Evolutionary conservation across 768 basidiomycete species (phyloP), one percentile per base, ranked within the genome.

Genomic region (Termitomyces sp.): DNA sequence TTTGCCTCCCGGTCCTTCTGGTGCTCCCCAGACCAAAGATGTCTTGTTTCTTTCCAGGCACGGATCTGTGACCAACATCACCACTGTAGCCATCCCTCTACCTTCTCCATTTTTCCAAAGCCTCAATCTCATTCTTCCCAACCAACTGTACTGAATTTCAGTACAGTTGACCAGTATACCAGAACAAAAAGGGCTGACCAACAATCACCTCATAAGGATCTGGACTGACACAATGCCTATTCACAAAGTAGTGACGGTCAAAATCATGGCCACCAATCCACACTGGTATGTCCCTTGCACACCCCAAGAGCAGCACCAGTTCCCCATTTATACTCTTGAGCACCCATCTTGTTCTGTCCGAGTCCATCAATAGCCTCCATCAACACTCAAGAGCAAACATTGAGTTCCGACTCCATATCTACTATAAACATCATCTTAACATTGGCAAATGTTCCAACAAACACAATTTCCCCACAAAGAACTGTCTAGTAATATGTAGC

Each of bases 191-290:
- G 2, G 60, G 64, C 27, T 66, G 64, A 0, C 64, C 63, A 7
- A 66, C 44, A 20, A 66, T 63, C 1, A 59, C 36, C 13, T 66
- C 66, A 12, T 65, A 56, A 1, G 41, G 43, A 0, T 58, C 62
- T 2, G 56, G 36, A 1, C 58, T 51, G 2, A 42, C 41, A 1
- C 50, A 44, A 7, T 49, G 40, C 13, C 7, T 15, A 18, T 45
- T 52, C 6, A 70, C 56, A 18, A 70, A 70, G 23, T 67, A 61
- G 33, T 70, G 67, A 25, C 67, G 68, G 18, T 60, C 56, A 43
- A 70, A 68, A 6, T 54, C 38, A 32, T 61, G 53, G 0, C 62
- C 60, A 0, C 60, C 62, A 7, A 70, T 39, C 15, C 40, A 31
- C 1, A 70, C 16, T 0, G 61, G 56, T 0, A 58, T 56, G 18